Evolutionary conservation across 2,329 filamentous ascomycete species (phyloP).

Genomic region (Pestalotiopsis sp.): DNA sequence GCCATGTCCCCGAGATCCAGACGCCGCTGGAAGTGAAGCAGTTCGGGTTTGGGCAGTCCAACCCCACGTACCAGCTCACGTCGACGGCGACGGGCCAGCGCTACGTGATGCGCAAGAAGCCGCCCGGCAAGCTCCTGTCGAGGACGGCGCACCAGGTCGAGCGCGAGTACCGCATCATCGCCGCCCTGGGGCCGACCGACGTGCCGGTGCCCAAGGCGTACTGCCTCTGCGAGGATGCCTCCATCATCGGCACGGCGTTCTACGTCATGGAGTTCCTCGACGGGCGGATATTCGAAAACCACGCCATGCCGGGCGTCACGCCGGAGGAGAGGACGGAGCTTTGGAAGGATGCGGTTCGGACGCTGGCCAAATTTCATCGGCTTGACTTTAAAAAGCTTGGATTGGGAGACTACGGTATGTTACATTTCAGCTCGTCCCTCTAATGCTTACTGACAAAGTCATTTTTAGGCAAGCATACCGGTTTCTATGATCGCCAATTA

Average conservation of each 20-base stretch:
- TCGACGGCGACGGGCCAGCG: constrained; percentile 48
- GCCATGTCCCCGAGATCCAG: constrained; percentile 76
- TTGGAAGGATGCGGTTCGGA: constrained; percentile 80
- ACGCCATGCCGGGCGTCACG: constrained; percentile 72
- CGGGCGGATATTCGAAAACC: constrained; percentile 90
- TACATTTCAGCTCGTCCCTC: not conserved
- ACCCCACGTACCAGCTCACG: constrained; percentile 15
- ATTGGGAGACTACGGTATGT: constrained; percentile 61
- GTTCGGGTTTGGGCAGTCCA: constrained; percentile 53
- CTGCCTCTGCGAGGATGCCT: constrained; percentile 81
- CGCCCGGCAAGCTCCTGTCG: constrained; percentile 83
- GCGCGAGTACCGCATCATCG: constrained; percentile 86
- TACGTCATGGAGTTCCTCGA: constrained; percentile 96
- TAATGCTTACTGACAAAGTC: not conserved
- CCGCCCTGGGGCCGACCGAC: constrained; percentile 74
- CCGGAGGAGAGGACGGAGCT: constrained; percentile 65
- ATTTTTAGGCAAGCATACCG: constrained; percentile 61
- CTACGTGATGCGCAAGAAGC: constrained; percentile 93
- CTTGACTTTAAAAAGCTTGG: constrained; percentile 67
- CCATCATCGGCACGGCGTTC: constrained; percentile 82
- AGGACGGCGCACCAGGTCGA: constrained; percentile 93
- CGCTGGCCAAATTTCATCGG: constrained; percentile 80
- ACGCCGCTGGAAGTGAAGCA: constrained; percentile 78
- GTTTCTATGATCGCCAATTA: constrained; percentile 87
- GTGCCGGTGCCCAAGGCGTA: constrained; percentile 83